Conservation (phyloP, 2,329 filamentous ascomycete genomes). For the Stachybotrys echinatus region DNA sequence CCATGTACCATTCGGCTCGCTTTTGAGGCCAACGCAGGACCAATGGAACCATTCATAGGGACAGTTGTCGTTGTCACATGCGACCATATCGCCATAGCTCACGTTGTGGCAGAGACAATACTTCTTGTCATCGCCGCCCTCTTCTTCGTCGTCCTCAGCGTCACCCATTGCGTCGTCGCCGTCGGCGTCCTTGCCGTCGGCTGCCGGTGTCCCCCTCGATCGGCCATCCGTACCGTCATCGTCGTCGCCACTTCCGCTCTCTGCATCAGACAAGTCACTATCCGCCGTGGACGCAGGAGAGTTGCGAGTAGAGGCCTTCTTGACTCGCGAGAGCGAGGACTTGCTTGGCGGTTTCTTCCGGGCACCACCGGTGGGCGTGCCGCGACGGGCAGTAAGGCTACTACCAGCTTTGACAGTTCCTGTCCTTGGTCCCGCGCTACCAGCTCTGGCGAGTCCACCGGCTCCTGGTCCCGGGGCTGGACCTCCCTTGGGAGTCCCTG, state of each 20-base stretch:
- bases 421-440: conserved; percentile 55
- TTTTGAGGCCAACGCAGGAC: conserved; percentile 65
- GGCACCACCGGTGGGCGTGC: conserved; percentile 35
- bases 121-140: conserved; percentile 68
- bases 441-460: conserved; percentile 39
- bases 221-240: conserved; percentile 33
- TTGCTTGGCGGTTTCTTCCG: conserved; percentile 50
- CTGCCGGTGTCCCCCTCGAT: conserved; percentile 23
- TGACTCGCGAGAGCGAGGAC: conserved; percentile 58
- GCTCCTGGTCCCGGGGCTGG: conserved; percentile 18
- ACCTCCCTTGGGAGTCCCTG: conserved; percentile 52
- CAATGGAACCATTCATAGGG: conserved; percentile 87
- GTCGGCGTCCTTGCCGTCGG: conserved; percentile 32
- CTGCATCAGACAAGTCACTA: conserved; percentile 60
- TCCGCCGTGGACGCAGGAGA: conserved; percentile 60
- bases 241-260: conserved; percentile 48
- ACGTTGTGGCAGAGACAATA: conserved; percentile 82
- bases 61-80: conserved; percentile 79
- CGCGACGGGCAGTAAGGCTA: conserved; percentile 38
- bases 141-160: conserved; percentile 49
- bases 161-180: conserved; percentile 51
- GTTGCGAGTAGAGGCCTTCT: conserved; percentile 52
- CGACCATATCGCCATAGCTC: conserved; percentile 84
- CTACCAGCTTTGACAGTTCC: conserved; percentile 38
- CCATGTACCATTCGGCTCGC: conserved; percentile 63